Evolutionary conservation across 2,329 filamentous ascomycete genomes (phyloP), one percentile per base, ranked within the genome.

Genomic region (Colletotrichum spinosum): DNA sequence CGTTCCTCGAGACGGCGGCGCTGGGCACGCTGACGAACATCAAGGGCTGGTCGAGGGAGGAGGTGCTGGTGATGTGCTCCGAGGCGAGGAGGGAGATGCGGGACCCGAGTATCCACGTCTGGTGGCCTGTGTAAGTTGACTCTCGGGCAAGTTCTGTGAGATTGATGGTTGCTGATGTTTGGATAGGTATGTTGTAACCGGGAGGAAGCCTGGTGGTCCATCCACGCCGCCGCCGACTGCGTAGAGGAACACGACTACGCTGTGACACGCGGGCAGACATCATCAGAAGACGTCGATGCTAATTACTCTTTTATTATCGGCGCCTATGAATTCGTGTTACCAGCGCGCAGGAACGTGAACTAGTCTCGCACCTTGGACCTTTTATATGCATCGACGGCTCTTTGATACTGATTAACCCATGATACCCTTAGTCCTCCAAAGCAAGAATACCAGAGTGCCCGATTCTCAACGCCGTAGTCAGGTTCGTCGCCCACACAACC

Each of bases 11-110:
- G 70, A 72, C 73, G 6, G 75, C 79, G 42, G 72, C 71, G n/a
- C 69, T 79, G 53, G 78, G 76, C 4, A 69, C 77, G 12, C 74
- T 79, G 55, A 80, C 78, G 2, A 74, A 75, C 9, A 74, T 73
- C 48, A 70, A 80, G 35, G 75, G 74, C 7, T 80, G 78, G 78
- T 72, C 59, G 15, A 52, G 68, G 8, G 76, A 76, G n/a, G 72
- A 78, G 54, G 71, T 72, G 48, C 35, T 61, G 25, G 65, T 69
- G 52, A 71, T 75, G 11, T 69, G 70, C 15, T 64, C 69, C 1
- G 13, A 64, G 7, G 72, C 72, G 1, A 67, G 71, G 11, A 69
- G 67, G 51, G 72, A 74, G 33, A 56, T 75, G 50, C 68, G 65
- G 39, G 69, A 73, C 17, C 60, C 55, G 17, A 70, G 46, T 10